Evolutionary conservation across 2,329 filamentous ascomycete species (phyloP), one percentile per base, ranked within the genome.

Genomic region (Dactylellina parvicollis): DNA sequence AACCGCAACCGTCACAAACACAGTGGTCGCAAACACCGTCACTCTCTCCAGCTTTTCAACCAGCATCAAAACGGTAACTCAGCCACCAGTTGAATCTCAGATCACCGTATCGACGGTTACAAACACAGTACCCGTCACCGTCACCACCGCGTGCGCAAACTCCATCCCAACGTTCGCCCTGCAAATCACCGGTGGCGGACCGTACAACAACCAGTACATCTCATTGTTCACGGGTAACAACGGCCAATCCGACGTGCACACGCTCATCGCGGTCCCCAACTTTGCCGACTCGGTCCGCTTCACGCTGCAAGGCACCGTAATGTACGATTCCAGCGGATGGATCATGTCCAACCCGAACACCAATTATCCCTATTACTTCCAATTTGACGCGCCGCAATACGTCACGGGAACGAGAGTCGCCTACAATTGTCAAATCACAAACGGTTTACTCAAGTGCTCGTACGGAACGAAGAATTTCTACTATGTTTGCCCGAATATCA

Each of bases 201-300:
- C 55, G 9, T 59, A 59, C 14, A 59, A 59, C 38, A 47, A 47
- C 55, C 24, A 59, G 1, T 59, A 59, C 16, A 46, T 59, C 40
- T 20, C 24, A 4, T 14, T 2, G 1, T 59, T 20, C 55, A 36
- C 40, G 1, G 40, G 40, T 16, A 24, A 34, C 26, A 47, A 59
- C 18, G 55, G 55, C 14, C 1, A 7, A 20, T 3, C 26, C 16
- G 49, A 54, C 22, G 4, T 54, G 4, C 49, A 54, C 28, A 54
- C 26, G 1, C 14, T 18, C 10, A 36, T 34, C n/a, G 28, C 49
- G 5, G 28, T 36, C 30, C 16, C 30, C 28, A 36, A 20, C 28
- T 54, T 34, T 16, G 12, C 28, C 26, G 49, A 54, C 28, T 54
- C 49, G 2, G n/a, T 22, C 14, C 49, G 49, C 30, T 54, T 36